phyloP scores from a whole-genome alignment of 805 yeast species.

The Saccharomycopsis sp. region DNA sequence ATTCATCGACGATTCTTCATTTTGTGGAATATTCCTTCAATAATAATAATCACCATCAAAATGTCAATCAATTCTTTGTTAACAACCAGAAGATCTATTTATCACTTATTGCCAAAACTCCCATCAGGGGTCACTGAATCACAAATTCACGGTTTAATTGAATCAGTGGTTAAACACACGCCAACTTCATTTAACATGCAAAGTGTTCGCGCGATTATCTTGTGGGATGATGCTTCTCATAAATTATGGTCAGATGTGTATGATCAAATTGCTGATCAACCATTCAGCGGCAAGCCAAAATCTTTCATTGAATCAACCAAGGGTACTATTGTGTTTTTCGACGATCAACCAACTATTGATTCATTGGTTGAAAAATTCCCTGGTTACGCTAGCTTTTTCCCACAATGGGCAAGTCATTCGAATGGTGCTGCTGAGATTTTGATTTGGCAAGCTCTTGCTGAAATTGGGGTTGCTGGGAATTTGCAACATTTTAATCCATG shows the following conservation, averaged over 20 bases:
- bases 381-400: slow-evolving; percentile 38
- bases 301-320: slow-evolving; percentile 39
- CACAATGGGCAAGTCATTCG: slow-evolving; percentile 41
- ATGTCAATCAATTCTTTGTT: too few relatives aligned
- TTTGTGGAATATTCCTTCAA: too few relatives aligned
- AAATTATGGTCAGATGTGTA: slow-evolving; percentile 39
- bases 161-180: slow-evolving; percentile 38
- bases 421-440: slow-evolving; percentile 45
- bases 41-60: too few relatives aligned
- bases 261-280: slow-evolving; percentile 28
- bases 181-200: slow-evolving; percentile 50
- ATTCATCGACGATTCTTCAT: too few relatives aligned
- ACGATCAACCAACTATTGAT: slow-evolving; percentile 35
- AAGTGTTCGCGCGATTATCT: slow-evolving; percentile 40
- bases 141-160: slow-evolving; percentile 36
- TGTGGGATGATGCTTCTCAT: slow-evolving; percentile 40
- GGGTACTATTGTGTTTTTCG: slow-evolving; percentile 45
- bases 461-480: slow-evolving; percentile 42
- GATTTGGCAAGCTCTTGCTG: slow-evolving; percentile 42
- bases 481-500: slow-evolving; percentile 47
- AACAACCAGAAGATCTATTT: slow-evolving; percentile 34
- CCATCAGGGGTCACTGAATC: slow-evolving; percentile 35
- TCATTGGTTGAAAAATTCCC: slow-evolving; percentile 38
- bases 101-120: slow-evolving; percentile 37
- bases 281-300: slow-evolving; percentile 35